A percentile compares a stretch with the other conserved stretches of the same genome.
These are phyloP conservation scores for Amanita jacksonii DNA, from an alignment of 768 basidiomycete genomes.

Conservation along the genomic window DNA sequence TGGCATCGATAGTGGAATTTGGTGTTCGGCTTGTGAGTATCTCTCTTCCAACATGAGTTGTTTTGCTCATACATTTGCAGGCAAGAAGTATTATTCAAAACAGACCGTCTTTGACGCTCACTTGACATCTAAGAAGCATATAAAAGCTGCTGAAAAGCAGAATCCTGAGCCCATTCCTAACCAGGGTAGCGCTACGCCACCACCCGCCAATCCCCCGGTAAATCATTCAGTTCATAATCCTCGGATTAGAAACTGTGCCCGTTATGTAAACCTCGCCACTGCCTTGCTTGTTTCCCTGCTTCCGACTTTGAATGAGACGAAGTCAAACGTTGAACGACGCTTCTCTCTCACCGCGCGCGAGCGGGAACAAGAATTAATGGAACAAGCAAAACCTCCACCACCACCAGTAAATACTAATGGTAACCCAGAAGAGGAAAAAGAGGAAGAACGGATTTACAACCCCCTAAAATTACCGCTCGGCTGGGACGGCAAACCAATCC, in stretches of 20 bases:
- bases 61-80: constrained; percentile 29
- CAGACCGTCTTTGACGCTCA: constrained; percentile 98
- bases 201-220: constrained; percentile 16
- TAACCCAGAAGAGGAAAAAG: constrained; percentile 67
- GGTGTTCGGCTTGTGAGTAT: constrained; percentile 87
- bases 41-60: constrained; percentile 6
- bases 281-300: constrained; percentile 57
- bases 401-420: constrained; percentile 37
- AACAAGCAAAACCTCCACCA: constrained; percentile 47
- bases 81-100: constrained; percentile 92
- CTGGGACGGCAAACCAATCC: constrained; percentile 99
- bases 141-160: constrained; percentile 80
- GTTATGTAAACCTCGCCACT: constrained; percentile 60
- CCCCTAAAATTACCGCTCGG: constrained; percentile 93
- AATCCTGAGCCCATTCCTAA: constrained; percentile 37
- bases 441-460: constrained; percentile 96
- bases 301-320: constrained; percentile 74
- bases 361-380: constrained; percentile 86
- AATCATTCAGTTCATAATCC: constrained; percentile 30
- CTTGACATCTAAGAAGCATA: constrained; percentile 89
- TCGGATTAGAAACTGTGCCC: constrained; percentile 57
- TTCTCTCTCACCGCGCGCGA: constrained; percentile 97
- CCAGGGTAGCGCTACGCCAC: constrained; percentile 42
- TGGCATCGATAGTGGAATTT: constrained; percentile 57
- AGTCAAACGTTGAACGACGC: constrained; percentile 91